phyloP scores from a whole-genome alignment of 1,284 basidiomycete genomes.

The Tausonia pullulans region DNA sequence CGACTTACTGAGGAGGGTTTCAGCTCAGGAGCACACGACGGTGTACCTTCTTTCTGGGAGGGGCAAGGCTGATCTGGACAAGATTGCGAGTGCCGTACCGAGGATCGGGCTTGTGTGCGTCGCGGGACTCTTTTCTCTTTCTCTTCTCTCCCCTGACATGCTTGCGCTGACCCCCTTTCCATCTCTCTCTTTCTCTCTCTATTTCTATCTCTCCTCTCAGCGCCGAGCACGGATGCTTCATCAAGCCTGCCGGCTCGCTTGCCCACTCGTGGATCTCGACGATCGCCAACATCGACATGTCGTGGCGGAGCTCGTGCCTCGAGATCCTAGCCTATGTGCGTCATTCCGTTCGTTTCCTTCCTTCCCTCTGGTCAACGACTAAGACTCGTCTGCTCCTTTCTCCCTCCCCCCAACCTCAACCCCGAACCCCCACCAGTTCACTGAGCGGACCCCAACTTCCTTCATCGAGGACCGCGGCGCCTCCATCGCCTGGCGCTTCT shows the following conservation, averaged over 20 bases:
- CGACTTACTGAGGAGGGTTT: slow-evolving; percentile 8
- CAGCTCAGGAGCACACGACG: slow-evolving; percentile 37
- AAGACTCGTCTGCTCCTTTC: neutral
- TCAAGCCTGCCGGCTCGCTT: slow-evolving; percentile 43
- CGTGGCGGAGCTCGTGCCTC: slow-evolving; percentile 64
- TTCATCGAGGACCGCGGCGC: slow-evolving; percentile 76
- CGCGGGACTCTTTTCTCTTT: neutral
- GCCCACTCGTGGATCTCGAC: slow-evolving; percentile 55
- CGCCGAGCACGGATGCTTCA: slow-evolving; percentile 77
- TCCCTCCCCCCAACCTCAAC: neutral
- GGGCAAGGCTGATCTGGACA: slow-evolving; percentile 52
- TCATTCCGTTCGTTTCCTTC: slow-evolving; percentile 19
- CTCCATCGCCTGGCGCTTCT: slow-evolving; percentile 73
- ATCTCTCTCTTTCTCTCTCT: neutral
- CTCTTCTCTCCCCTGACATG: neutral
- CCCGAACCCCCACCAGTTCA: slow-evolving; percentile 46
- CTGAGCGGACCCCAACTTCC: slow-evolving; percentile 72
- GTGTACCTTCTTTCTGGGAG: slow-evolving; percentile 75
- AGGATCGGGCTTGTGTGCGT: slow-evolving; percentile 63
- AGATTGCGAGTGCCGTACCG: slow-evolving; percentile 49
- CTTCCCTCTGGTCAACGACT: neutral
- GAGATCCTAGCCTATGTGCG: slow-evolving; percentile 71
- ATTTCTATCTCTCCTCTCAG: slow-evolving; percentile 29
- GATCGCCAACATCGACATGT: slow-evolving; percentile 62
- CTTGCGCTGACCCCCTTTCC: neutral